Base-by-base conservation (phyloP, 768 basidiomycete species). In the Baorangia bicolor region DNA sequence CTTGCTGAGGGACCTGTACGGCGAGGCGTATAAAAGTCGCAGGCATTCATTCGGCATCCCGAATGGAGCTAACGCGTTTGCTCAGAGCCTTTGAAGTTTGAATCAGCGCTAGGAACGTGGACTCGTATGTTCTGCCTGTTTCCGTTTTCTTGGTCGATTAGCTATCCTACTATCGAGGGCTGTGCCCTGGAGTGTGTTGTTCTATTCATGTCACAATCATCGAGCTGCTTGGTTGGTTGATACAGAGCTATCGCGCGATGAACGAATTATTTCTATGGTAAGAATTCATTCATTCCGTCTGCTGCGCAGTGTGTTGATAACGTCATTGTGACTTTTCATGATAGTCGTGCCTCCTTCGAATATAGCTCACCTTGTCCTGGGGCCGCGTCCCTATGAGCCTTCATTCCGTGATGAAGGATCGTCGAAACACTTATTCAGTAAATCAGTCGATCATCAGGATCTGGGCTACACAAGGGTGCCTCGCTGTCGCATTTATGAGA, bases 1-100 rank as follows among this genome's bases (percentile, higher is more conserved):
- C 4, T 31, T 70, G n/a, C 54, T 72, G 30, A 56, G 52, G 16
- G 69, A 70, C 45, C 30, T 70, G 0, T 51, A 64, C 23, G 51
- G 47, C 30, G 63, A 61, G 34, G 68, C 57, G 8, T 46, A 59
- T 47, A 56, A 45, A 4, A 34, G 48, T 50, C 53, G 39, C 20
- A 59, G 28, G 39, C 56, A 44, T 18, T n/a, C 37, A 30, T 59
- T 61, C 2, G 53, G 59, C 14, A 3, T 14, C 25, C 51, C 59
- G 18, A 62, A 42, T 37, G 49, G 43, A 28, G 41, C 49, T 21
- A 21, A 21, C 21, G 1, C 2, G 14, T 55, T 59, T 35, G 41
- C 57, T 25, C 58, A 55, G 31, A 66, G 53, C 44, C 37, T 51
- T 35, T 64, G 45, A 67, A 14, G 30, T 35, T 13, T 23, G 8